Conservation (phyloP, 2,329 filamentous ascomycete species). For the Botrytis fabae region DNA sequence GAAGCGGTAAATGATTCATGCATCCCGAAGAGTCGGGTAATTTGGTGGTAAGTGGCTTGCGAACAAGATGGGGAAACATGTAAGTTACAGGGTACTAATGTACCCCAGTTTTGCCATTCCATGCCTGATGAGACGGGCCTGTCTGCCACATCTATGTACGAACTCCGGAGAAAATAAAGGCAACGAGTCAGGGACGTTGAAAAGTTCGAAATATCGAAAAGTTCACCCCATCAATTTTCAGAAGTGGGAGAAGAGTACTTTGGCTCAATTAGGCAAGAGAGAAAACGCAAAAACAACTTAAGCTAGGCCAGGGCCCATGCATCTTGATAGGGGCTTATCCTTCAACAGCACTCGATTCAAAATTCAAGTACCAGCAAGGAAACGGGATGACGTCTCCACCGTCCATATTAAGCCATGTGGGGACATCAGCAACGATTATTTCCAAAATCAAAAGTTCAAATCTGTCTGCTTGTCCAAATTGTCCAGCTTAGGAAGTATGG, state of each 20-base stretch:
- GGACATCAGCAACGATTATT: background rate
- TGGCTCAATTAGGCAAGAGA: background rate
- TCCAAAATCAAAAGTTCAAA: background rate
- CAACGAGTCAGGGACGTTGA: background rate
- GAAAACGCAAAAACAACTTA: background rate
- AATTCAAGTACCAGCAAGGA: background rate
- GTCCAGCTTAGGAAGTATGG: background rate
- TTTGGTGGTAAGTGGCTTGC: background rate
- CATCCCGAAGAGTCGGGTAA: background rate
- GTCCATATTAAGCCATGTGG: background rate
- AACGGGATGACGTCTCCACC: background rate
- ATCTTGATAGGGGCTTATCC: background rate
- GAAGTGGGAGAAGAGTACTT: background rate
- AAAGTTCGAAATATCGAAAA: background rate
- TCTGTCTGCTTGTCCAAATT: background rate
- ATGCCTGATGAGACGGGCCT: background rate
- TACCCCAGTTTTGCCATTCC: background rate
- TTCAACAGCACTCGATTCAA: background rate
- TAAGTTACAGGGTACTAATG: background rate
- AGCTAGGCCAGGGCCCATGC: background rate
- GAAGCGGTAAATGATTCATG: background rate
- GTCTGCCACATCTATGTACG: background rate
- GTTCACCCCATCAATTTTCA: background rate
- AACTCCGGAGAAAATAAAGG: background rate
- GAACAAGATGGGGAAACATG: background rate